Evolutionary conservation across 164 flowering plant genomes (phyloP).

Genomic region (Berberis thunbergii): DNA sequence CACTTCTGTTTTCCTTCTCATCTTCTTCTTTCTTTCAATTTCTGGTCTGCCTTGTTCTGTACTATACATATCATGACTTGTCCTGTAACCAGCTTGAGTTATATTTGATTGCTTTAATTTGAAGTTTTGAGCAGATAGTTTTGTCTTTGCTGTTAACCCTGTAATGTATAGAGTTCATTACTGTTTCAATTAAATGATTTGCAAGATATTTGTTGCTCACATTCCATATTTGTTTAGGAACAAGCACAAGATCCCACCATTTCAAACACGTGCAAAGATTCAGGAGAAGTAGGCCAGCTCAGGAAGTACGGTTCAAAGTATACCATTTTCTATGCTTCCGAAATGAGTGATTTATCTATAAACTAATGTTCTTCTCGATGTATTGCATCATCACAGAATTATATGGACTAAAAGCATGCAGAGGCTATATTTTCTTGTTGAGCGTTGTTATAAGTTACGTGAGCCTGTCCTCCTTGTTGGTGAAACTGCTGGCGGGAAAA

Average conservation of each 20-base stretch:
- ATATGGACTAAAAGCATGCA: slow-evolving; percentile 67
- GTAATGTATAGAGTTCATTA: too few relatives aligned
- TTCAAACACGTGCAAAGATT: slow-evolving; percentile 1
- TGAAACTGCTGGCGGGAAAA: slow-evolving; percentile 98
- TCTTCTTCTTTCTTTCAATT: too few relatives aligned
- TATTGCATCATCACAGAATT: slow-evolving; percentile 34
- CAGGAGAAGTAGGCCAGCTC: slow-evolving; percentile 16
- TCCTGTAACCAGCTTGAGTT: too few relatives aligned
- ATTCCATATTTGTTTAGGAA: not conserved
- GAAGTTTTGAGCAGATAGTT: too few relatives aligned
- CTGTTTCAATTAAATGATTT: too few relatives aligned
- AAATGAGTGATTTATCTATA: not conserved
- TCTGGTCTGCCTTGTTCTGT: too few relatives aligned
- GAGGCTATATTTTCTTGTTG: slow-evolving; percentile 74
- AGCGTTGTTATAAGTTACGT: slow-evolving; percentile 64
- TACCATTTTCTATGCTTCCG: not conserved
- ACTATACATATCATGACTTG: too few relatives aligned
- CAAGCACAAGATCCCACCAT: not conserved
- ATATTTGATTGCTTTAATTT: too few relatives aligned
- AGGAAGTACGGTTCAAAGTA: slow-evolving; percentile 31
- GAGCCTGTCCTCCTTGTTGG: slow-evolving; percentile 99
- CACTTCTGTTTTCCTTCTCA: too few relatives aligned
- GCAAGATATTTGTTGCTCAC: too few relatives aligned
- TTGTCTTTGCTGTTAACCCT: too few relatives aligned
- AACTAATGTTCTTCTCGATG: not conserved